Evolutionary conservation across 495 filamentous ascomycete species (phyloP).

Genomic region (Penicillium antarcticum): DNA sequence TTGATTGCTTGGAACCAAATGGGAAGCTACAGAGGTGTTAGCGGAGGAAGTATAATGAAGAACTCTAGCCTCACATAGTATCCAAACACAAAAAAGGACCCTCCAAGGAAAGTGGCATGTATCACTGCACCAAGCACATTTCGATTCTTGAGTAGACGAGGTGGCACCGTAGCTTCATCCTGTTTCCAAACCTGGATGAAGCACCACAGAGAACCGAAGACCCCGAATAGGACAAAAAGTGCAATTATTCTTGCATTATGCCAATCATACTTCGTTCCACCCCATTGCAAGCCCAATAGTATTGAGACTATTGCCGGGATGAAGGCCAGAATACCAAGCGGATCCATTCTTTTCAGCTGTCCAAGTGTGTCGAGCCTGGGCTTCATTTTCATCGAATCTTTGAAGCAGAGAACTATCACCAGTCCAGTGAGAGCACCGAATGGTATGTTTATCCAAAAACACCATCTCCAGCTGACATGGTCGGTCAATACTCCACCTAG

Average conservation of each 20-base stretch:
- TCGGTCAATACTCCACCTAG: slow-evolving; percentile 59
- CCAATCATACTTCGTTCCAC: slow-evolving; percentile 70
- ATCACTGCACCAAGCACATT: slow-evolving; percentile 55
- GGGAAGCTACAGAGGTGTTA: slow-evolving; percentile 53
- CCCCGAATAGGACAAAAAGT: slow-evolving; percentile 62
- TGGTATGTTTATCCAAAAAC: slow-evolving; percentile 63
- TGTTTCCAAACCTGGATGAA: slow-evolving; percentile 64
- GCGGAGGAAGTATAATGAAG: background rate
- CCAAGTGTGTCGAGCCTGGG: slow-evolving; percentile 32
- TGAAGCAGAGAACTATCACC: slow-evolving; percentile 57
- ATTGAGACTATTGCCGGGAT: slow-evolving; percentile 70
- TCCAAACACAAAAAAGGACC: slow-evolving; percentile 61
- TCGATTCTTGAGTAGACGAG: slow-evolving; percentile 66
- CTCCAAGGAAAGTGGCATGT: slow-evolving; percentile 56
- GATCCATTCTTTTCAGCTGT: slow-evolving; percentile 61
- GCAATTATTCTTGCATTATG: slow-evolving; percentile 59
- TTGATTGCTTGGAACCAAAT: slow-evolving; percentile 91
- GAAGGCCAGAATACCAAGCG: slow-evolving; percentile 61
- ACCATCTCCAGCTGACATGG: slow-evolving; percentile 58
- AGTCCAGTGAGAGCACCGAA: slow-evolving; percentile 62
- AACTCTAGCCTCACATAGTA: slow-evolving; percentile 43
- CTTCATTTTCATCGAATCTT: slow-evolving; percentile 48
- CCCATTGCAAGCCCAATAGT: slow-evolving; percentile 81
- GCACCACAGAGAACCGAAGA: slow-evolving; percentile 60
- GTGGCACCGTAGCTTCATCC: slow-evolving; percentile 75